Evolutionary conservation across 2,329 filamentous ascomycete genomes (phyloP).

Genomic region (Xylaria sp.): DNA sequence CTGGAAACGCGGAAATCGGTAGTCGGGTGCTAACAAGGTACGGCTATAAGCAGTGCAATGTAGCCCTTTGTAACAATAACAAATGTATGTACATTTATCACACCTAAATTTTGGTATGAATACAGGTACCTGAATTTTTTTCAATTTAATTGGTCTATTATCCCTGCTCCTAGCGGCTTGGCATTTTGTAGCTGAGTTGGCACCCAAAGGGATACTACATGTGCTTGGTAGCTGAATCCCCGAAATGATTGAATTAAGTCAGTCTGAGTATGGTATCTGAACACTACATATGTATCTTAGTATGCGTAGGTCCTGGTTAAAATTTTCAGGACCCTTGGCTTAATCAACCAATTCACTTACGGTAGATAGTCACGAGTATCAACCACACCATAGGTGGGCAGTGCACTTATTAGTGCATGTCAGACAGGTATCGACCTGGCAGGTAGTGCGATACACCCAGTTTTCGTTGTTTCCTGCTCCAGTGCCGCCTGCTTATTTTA

Average conservation of each 20-base stretch:
- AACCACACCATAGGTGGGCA: not conserved
- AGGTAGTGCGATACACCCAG: not conserved
- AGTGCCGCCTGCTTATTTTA: not conserved
- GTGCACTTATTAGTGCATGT: not conserved
- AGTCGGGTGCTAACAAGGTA: no score
- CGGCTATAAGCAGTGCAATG: no score
- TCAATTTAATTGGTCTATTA: no score
- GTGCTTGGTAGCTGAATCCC: conserved; percentile 13
- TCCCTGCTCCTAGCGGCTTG: no score
- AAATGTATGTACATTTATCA: no score
- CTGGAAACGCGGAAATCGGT: no score
- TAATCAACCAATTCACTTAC: not conserved
- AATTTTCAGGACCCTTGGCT: not conserved
- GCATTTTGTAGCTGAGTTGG: no score
- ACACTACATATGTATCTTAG: not conserved
- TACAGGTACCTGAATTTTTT: no score
- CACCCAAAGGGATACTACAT: no score
- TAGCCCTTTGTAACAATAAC: no score
- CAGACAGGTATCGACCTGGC: not conserved
- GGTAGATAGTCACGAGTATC: not conserved
- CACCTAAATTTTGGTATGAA: no score
- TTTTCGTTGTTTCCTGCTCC: not conserved
- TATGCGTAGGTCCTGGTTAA: not conserved
- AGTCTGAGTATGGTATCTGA: not conserved
- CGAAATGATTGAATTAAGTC: not conserved